These are phyloP conservation scores for Heritiera fomes DNA, from an alignment of 345 rosid genomes.

Conservation along the genomic window DNA sequence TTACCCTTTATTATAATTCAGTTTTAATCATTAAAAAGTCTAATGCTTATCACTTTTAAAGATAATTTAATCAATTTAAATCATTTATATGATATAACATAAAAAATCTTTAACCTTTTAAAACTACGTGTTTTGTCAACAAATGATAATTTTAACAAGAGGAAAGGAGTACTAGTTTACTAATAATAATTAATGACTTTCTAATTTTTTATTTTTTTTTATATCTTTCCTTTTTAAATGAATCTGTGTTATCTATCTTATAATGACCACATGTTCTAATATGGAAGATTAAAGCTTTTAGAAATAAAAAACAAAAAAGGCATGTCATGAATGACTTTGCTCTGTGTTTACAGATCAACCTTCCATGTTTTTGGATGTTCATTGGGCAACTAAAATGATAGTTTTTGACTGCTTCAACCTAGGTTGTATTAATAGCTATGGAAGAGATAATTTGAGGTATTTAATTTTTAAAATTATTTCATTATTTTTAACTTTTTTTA, in stretches of 20 bases:
- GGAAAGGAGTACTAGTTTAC: too few species aligned
- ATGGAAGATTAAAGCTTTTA: not conserved
- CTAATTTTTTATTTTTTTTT: not conserved
- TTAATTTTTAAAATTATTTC: too few species aligned
- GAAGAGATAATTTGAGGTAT: too few species aligned
- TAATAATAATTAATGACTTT: constrained; percentile 2
- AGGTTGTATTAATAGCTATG: not conserved
- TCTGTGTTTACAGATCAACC: not conserved
- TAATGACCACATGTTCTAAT: not conserved
- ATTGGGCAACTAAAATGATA: not conserved
- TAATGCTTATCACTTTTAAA: too few species aligned
- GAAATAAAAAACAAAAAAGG: not conserved
- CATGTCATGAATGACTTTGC: not conserved
- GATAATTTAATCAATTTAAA: too few species aligned
- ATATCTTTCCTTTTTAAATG: not conserved
- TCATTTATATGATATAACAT: too few species aligned
- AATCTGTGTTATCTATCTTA: not conserved
- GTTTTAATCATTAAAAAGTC: too few species aligned
- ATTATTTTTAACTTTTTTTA: too few species aligned
- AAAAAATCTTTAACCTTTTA: too few species aligned
- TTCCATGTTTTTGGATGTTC: constrained; percentile 11
- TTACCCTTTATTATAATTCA: too few species aligned
- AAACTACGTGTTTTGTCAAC: too few species aligned
- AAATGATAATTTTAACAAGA: too few species aligned
- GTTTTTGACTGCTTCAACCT: not conserved